These are phyloP conservation scores for Apiotrichum domesticum DNA, from an alignment of 1,284 basidiomycete species.

Conservation along the genomic window DNA sequence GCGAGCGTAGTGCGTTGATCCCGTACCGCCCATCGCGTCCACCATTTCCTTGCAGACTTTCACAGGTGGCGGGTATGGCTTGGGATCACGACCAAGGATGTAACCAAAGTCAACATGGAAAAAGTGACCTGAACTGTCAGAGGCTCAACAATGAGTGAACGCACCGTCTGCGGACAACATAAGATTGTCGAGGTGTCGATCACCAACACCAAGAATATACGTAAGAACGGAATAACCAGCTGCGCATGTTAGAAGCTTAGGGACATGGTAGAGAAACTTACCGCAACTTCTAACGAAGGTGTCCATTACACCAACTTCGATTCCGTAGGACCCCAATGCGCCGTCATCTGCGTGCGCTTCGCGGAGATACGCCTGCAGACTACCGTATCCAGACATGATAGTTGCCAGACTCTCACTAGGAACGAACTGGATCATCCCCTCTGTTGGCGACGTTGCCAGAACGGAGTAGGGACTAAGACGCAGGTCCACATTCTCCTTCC, in stretches of 20 bases:
- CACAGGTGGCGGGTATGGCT: slow-evolving; percentile 94
- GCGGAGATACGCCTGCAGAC: slow-evolving; percentile 79
- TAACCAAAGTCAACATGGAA: slow-evolving; percentile 99
- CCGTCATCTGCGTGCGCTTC: slow-evolving; percentile 83
- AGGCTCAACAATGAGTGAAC: no score
- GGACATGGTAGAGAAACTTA: slow-evolving; percentile 49
- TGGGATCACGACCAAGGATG: slow-evolving; percentile 94
- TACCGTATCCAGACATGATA: slow-evolving; percentile 89
- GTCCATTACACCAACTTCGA: slow-evolving; percentile 86
- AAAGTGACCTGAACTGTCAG: slow-evolving; percentile 57
- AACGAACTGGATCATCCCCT: slow-evolving; percentile 96
- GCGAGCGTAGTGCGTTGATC: slow-evolving; percentile 81
- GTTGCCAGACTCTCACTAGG: slow-evolving; percentile 90
- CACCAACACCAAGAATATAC: slow-evolving; percentile 92
- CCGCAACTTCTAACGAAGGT: slow-evolving; percentile 96
- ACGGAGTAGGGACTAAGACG: slow-evolving; percentile 90
- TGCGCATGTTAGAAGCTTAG: slow-evolving; percentile 37
- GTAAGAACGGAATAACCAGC: slow-evolving; percentile 98
- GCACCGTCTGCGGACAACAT: slow-evolving; percentile 84
- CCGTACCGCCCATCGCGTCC: slow-evolving; percentile 95
- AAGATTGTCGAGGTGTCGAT: slow-evolving; percentile 94
- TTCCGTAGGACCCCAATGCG: slow-evolving; percentile 84
- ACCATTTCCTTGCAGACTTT: slow-evolving; percentile 99
- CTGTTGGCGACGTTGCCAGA: slow-evolving; percentile 81
- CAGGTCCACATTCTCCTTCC: slow-evolving; percentile 93